Conservation (phyloP, 768 basidiomycete species). For the Neoboletus subvelutipes region DNA sequence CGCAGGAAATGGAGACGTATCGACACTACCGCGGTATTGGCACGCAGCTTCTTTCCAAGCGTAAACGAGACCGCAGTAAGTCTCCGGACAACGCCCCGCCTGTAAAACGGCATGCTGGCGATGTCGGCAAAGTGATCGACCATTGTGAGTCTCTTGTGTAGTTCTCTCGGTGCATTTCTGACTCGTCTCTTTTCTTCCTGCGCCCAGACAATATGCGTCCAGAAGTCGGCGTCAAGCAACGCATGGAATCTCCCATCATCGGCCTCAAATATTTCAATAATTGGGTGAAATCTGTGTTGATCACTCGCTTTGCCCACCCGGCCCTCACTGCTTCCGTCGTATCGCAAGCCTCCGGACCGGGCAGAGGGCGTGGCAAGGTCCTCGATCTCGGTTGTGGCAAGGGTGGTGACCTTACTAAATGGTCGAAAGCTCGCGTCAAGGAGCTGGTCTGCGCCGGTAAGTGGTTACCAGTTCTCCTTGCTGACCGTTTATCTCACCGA, state of each 20-base stretch:
- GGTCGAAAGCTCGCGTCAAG: conserved; percentile 80
- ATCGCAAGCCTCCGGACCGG: conserved; percentile 23
- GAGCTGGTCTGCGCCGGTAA: conserved; percentile 82
- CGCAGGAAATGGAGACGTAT: conserved; percentile 59
- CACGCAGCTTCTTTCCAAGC: conserved; percentile 47
- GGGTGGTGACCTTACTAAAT: conserved; percentile 95
- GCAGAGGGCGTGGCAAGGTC: conserved; percentile 62
- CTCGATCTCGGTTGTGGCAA: conserved; percentile 99
- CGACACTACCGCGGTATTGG: conserved; percentile 58
- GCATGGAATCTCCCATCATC: conserved; percentile 89
- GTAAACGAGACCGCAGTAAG: conserved; percentile 47
- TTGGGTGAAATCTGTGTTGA: conserved; percentile 98
- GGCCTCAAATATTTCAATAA: conserved; percentile 98
- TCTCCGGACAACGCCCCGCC: conserved; percentile 42
- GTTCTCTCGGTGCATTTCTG: background rate
- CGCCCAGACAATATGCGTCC: conserved; percentile 85
- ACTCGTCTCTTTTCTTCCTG: conserved; percentile 2
- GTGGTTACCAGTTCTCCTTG: conserved; percentile 22
- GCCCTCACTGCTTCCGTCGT: conserved; percentile 47
- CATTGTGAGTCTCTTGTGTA: conserved; percentile 56
- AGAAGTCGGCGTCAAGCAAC: conserved; percentile 83
- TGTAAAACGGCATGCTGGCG: conserved; percentile 57
- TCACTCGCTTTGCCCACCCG: conserved; percentile 83
- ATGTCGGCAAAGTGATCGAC: conserved; percentile 69
- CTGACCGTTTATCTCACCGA: background rate